Conservation (phyloP, 306 rosid species). For the Glycyrrhiza uralensis region DNA sequence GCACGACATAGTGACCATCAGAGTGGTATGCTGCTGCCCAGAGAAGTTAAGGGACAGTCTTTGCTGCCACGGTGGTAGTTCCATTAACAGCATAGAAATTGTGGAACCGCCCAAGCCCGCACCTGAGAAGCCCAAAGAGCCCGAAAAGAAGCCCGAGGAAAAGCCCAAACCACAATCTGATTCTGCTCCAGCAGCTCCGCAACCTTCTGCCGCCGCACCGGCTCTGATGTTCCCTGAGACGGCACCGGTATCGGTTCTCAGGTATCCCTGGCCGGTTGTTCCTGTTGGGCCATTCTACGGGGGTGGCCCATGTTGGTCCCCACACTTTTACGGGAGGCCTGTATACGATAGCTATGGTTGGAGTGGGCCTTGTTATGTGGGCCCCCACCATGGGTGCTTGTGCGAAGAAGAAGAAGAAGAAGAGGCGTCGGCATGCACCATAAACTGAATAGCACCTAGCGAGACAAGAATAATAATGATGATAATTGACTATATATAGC, state of each 20-base stretch:
- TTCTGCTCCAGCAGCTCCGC: no score
- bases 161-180: not conserved
- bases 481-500: no score
- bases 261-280: not conserved
- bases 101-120: conserved; percentile 25
- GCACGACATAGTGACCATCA: conserved; percentile 43
- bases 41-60: conserved; percentile 52
- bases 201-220: not conserved
- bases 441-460: not conserved
- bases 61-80: conserved; percentile 40
- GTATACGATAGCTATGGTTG: conserved; percentile 48
- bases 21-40: conserved; percentile 65
- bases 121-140: not conserved
- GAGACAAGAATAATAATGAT: not conserved
- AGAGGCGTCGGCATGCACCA: conserved; percentile 31
- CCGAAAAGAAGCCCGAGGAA: not conserved
- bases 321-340: conserved; percentile 25
- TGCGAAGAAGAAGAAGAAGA: no score
- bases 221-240: not conserved
- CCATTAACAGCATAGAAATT: conserved; percentile 56
- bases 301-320: conserved; percentile 14
- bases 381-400: conserved; percentile 26
- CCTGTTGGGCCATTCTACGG: conserved; percentile 22
- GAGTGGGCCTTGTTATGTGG: conserved; percentile 1
- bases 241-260: not conserved